Conservation (phyloP, 495 filamentous ascomycete genomes). For the Rostrohypoxylon terebratum region DNA sequence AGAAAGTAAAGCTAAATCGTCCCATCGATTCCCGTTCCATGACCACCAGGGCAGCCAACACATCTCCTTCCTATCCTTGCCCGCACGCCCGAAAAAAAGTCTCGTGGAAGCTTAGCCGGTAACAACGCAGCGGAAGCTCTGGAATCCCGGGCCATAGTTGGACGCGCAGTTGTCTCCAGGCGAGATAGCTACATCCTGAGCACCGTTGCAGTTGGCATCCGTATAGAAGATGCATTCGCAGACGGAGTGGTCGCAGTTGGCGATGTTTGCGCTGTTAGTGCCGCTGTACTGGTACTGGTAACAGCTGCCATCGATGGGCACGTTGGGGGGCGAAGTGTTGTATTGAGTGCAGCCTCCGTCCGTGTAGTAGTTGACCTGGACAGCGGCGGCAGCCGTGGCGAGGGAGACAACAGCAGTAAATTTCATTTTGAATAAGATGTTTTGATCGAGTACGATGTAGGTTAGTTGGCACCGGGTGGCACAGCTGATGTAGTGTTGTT, state of each 20-base stretch:
- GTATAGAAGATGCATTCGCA: constrained; percentile 7
- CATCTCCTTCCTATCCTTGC: background rate
- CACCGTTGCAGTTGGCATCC: background rate
- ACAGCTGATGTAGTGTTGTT: background rate
- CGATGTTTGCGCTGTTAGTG: constrained; percentile 4
- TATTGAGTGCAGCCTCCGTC: constrained; percentile 1
- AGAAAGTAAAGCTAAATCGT: background rate
- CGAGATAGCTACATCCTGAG: background rate
- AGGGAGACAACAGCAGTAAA: background rate
- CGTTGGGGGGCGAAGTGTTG: background rate
- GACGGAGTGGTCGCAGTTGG: background rate
- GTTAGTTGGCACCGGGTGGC: too few species aligned
- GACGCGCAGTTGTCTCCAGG: constrained; percentile 4
- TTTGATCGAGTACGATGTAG: background rate
- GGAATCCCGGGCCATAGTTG: background rate
- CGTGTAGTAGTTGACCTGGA: constrained; percentile 2
- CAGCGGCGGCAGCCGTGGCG: background rate
- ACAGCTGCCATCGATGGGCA: constrained; percentile 3
- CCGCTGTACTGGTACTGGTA: background rate
- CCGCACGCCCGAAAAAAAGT: background rate
- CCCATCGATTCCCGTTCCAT: background rate
- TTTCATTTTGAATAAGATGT: constrained; percentile 3
- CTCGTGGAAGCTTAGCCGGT: background rate
- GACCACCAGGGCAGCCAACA: background rate
- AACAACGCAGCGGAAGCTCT: background rate